Conservation (phyloP, 805 yeast species). For the Kuraishia borneana region DNA sequence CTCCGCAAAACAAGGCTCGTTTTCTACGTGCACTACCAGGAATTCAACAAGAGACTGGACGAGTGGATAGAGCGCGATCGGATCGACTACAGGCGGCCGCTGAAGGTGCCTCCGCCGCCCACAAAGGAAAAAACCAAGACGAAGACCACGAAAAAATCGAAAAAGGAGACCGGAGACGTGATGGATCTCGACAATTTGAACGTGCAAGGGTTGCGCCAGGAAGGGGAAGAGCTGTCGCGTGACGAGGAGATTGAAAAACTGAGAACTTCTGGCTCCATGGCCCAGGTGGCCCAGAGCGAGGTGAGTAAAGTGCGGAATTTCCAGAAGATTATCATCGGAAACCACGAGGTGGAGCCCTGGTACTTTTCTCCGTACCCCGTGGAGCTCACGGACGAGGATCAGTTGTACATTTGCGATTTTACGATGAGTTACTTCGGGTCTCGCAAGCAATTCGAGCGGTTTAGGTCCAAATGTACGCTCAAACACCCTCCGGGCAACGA, state of each 20-base stretch:
- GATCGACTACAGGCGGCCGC: constrained; percentile 59
- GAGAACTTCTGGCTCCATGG: constrained; percentile 95
- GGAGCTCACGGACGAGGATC: constrained; percentile 88
- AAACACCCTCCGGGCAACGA: constrained; percentile 98
- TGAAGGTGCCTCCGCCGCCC: constrained; percentile 59
- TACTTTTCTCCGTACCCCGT: constrained; percentile 96
- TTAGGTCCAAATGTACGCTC: constrained; percentile 76
- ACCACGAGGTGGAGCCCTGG: constrained; percentile 95
- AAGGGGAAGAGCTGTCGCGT: constrained; percentile 64
- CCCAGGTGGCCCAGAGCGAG: constrained; percentile 71
- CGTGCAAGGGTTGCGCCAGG: constrained; percentile 64
- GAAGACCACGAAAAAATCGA: constrained; percentile 7
- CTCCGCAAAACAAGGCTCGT: constrained; percentile 64
- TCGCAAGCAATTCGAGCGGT: constrained; percentile 83
- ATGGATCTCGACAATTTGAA: constrained; percentile 78
- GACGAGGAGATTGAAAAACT: constrained; percentile 90
- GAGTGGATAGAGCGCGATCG: constrained; percentile 80
- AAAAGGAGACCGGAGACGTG: constrained; percentile 40
- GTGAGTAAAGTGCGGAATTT: constrained; percentile 86
- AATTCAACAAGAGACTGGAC: constrained; percentile 91
- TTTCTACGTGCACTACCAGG: constrained; percentile 89
- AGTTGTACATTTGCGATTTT: constrained; percentile 83
- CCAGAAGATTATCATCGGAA: constrained; percentile 71
- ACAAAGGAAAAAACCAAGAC: constrained; percentile 32
- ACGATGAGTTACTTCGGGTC: constrained; percentile 85